Evolutionary conservation across 2,329 filamentous ascomycete species (phyloP).

Genomic region (Aspergillus sp.): DNA sequence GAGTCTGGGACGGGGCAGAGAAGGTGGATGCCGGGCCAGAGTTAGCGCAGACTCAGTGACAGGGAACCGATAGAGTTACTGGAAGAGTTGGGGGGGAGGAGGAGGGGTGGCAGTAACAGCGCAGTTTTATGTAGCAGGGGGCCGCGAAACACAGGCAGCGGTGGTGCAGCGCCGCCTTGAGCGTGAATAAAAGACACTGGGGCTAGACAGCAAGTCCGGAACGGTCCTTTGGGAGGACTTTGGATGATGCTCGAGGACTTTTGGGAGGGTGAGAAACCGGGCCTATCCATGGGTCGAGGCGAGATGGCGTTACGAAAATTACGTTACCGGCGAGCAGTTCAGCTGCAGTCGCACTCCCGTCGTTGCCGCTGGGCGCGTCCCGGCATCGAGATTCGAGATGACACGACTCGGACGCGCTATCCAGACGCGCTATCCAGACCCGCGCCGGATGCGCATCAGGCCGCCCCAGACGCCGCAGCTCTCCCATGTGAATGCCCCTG

Average conservation of each 20-base stretch:
- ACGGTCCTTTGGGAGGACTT: constrained; percentile 12
- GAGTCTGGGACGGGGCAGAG: constrained; percentile 8
- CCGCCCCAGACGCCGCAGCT: neutral
- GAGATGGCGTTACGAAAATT: constrained; percentile 4
- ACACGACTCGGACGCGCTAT: constrained; percentile 22
- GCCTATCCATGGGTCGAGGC: constrained; percentile 6
- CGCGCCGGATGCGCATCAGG: constrained; percentile 6
- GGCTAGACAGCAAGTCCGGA: constrained; percentile 10
- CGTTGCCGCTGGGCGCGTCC: too few relatives aligned
- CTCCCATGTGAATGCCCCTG: too few relatives aligned
- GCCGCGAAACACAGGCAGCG: too few relatives aligned
- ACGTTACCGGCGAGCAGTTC: constrained; percentile 1
- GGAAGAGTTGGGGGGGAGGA: constrained; percentile 16
- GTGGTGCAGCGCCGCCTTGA: neutral
- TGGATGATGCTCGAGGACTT: neutral
- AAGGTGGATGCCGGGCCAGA: constrained; percentile 15
- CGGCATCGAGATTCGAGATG: too few relatives aligned
- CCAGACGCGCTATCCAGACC: constrained; percentile 9
- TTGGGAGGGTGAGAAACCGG: neutral
- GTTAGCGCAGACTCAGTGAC: constrained; percentile 8
- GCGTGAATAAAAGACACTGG: neutral
- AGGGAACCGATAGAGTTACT: constrained; percentile 14
- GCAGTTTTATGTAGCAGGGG: neutral
- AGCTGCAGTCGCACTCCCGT: constrained; percentile 2
- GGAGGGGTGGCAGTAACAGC: neutral